Evolutionary conservation across 768 basidiomycete genomes (phyloP), one percentile per base, ranked within the genome.

Genomic region (Kwoniella sp.): DNA sequence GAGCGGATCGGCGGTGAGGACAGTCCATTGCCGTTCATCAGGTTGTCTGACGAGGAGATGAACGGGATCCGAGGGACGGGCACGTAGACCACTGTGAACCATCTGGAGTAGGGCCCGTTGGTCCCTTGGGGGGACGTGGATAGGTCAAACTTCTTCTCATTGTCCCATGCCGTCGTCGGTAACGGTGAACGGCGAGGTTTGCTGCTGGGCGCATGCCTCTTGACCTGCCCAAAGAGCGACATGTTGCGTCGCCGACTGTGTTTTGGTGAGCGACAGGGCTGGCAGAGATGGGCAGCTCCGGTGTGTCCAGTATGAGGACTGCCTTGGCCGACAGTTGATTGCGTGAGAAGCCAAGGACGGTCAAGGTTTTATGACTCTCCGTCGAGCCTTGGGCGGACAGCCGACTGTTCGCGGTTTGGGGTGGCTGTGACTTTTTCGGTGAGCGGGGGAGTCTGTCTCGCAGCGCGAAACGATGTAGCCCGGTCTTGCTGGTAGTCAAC

Each of bases 181-280:
- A 70, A 38, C 37, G 70, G 70, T 20, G 70, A 67, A 3, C 69
- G 62, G 32, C 70, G 56, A 11, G 46, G 39, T 56, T 56, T 56
- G 1, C 53, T 38, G 15, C 56, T 41, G 15, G 65, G 65, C 15
- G 63, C 60, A 59, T 70, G 68, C 11, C 70, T 57, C 50, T 73
- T 73, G 25, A 64, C 67, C 38, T 73, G 72, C n/a, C 72, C 72
- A 48, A 73, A 73, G 29, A 73, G 59, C 34, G 72, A 73, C 72
- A 73, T 73, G 20, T 23, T 58, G 51, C 3, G 19, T 20, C 17
- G 19, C 5, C 8, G 37, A n/a, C n/a, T n/a, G n/a, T n/a, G n/a
- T n/a, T n/a, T n/a, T n/a, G n/a, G n/a, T n/a, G n/a, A n/a, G n/a
- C n/a, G n/a, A n/a, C n/a, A n/a, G n/a, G n/a, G n/a, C n/a, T n/a